Evolutionary conservation across 2,329 filamentous ascomycete species (phyloP).

Genomic region (Endoconidiophora polonica): DNA sequence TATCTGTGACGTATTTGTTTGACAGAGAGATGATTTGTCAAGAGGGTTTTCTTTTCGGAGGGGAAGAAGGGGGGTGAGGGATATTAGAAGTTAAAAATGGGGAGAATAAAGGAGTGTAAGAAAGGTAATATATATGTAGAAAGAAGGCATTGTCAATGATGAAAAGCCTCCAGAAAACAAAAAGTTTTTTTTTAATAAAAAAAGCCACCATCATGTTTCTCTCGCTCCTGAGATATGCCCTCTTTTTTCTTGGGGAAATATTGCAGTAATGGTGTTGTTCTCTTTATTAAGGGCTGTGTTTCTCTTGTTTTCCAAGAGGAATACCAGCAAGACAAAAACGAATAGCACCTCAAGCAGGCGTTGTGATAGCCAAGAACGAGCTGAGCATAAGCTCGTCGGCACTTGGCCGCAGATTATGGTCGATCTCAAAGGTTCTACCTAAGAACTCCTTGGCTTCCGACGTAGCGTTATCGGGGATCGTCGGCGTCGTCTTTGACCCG

Average conservation of each 20-base stretch:
- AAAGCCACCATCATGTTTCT: background rate
- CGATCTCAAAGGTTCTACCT: constrained; percentile 81
- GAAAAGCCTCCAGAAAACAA: background rate
- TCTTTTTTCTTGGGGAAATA: background rate
- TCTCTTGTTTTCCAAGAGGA: background rate
- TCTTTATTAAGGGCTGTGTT: background rate
- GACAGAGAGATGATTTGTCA: background rate
- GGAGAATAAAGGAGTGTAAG: background rate
- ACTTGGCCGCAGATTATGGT: constrained; percentile 79
- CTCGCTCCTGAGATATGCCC: background rate
- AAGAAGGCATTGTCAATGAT: background rate
- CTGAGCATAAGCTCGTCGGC: constrained; percentile 80
- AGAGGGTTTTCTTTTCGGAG: background rate
- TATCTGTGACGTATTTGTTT: too few relatives aligned
- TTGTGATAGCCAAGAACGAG: constrained; percentile 47
- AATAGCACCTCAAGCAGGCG: constrained; percentile 34
- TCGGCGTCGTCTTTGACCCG: constrained; percentile 69
- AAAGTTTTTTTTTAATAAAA: background rate
- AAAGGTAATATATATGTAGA: background rate
- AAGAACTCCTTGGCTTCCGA: constrained; percentile 73
- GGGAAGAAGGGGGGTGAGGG: background rate
- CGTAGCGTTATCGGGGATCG: constrained; percentile 73
- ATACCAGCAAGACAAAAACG: background rate
- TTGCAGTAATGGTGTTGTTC: too few relatives aligned
- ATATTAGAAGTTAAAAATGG: constrained; percentile 8